phyloP scores from a whole-genome alignment of 192 early-diverging fungal genomes.

The Obelidium mucronatum region DNA sequence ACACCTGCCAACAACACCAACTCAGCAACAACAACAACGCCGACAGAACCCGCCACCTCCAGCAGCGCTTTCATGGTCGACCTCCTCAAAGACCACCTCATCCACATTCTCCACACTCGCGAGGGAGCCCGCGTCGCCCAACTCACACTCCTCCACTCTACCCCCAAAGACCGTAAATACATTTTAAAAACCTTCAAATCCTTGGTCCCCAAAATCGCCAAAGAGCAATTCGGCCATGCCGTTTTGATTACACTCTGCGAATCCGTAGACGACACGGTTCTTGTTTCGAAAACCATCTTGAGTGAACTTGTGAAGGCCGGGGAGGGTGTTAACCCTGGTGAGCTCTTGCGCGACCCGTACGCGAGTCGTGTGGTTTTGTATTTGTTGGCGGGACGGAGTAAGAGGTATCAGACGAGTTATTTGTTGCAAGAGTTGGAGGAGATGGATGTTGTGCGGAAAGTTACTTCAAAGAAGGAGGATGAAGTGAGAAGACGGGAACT shows the following conservation, averaged over 20 bases:
- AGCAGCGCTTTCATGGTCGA: conserved; percentile 66
- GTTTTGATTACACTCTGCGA: conserved; percentile 86
- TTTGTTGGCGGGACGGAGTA: conserved; percentile 78
- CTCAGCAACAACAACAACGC: conserved; percentile 35
- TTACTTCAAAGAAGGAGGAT: conserved; percentile 87
- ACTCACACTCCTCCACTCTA: conserved; percentile 78
- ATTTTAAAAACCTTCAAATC: conserved; percentile 88
- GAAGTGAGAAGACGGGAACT: conserved; percentile 72
- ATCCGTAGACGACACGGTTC: conserved; percentile 92
- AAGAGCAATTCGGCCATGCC: conserved; percentile 89
- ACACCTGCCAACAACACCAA: conserved; percentile 68
- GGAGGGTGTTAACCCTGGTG: conserved; percentile 24
- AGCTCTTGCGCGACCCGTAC: conserved; percentile 73
- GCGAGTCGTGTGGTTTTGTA: conserved; percentile 84
- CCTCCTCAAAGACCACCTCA: conserved; percentile 80
- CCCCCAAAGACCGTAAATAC: conserved; percentile 89
- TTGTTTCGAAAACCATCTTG: conserved; percentile 80
- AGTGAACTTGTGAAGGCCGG: conserved; percentile 48
- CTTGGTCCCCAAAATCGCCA: conserved; percentile 78
- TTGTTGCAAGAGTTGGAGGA: conserved; percentile 55
- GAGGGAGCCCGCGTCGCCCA: conserved; percentile 90
- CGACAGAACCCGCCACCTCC: not conserved
- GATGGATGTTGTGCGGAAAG: conserved; percentile 71
- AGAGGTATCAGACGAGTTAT: conserved; percentile 74
- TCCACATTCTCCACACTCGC: conserved; percentile 89